phyloP scores from a whole-genome alignment of 2,329 filamentous ascomycete species.

The Cladosporium sp. region DNA sequence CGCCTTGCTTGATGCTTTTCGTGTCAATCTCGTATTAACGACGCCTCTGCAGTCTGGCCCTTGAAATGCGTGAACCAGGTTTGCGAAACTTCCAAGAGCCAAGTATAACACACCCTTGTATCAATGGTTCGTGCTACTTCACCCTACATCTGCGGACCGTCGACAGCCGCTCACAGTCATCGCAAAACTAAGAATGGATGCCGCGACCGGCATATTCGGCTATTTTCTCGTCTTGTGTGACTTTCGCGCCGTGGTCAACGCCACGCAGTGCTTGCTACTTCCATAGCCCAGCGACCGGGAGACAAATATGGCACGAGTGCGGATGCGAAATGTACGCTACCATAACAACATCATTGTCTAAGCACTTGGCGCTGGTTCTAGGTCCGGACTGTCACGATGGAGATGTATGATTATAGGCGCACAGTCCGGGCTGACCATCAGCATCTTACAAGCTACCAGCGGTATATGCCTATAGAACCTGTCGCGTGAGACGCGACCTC shows the following conservation, averaged over 20 bases:
- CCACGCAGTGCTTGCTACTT: background rate
- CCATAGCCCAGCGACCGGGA: too few relatives aligned
- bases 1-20: too few relatives aligned
- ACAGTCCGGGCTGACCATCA: conserved; percentile 1
- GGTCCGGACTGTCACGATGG: background rate
- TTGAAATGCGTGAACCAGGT: background rate
- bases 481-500: background rate
- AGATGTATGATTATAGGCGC: background rate
- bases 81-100: background rate
- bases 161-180: too few relatives aligned
- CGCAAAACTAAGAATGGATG: too few relatives aligned
- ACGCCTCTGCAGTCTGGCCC: too few relatives aligned
- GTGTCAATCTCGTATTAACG: too few relatives aligned
- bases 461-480: background rate
- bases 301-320: too few relatives aligned
- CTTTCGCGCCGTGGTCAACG: background rate
- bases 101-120: background rate
- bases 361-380: background rate
- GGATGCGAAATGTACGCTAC: background rate
- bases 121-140: background rate
- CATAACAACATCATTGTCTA: background rate
- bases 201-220: too few relatives aligned
- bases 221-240: background rate
- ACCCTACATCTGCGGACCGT: too few relatives aligned
- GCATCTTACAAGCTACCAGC: background rate